A percentile compares a stretch with the other conserved stretches of the same genome.
phyloP scores from a whole-genome alignment of 805 yeast genomes.

The Ogataea thermomethanolica region DNA sequence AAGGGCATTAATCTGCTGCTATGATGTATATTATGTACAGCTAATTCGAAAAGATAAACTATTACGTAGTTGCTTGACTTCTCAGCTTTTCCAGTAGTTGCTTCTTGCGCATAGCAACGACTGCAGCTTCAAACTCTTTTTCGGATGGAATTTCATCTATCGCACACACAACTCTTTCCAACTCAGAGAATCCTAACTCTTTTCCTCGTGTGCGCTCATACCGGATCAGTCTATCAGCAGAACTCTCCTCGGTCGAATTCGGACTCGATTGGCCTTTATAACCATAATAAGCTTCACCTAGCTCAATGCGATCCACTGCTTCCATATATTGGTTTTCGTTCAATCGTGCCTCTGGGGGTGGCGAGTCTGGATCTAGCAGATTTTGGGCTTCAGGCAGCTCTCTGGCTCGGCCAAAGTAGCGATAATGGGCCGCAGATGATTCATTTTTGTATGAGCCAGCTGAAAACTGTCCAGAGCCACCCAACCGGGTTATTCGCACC shows the following conservation, averaged over 20 bases:
- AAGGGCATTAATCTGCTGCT: conserved; percentile 21
- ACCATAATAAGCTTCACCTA: conserved; percentile 44
- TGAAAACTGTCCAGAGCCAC: conserved; percentile 65
- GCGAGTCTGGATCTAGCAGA: too few species aligned
- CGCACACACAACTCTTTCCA: conserved; percentile 4
- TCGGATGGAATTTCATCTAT: conserved; percentile 32
- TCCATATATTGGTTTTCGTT: too few species aligned
- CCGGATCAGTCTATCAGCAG: too few species aligned
- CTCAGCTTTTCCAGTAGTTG: conserved; percentile 41
- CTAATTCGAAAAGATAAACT: neutral
- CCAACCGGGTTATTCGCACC: conserved; percentile 60
- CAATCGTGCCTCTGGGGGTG: too few species aligned
- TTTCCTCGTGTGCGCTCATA: neutral
- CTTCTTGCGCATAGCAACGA: conserved; percentile 43
- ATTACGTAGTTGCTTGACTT: conserved; percentile 11
- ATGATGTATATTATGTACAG: conserved; percentile 2
- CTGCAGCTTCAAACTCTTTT: conserved; percentile 41
- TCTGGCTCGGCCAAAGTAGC: conserved; percentile 81
- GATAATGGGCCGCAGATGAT: conserved; percentile 43
- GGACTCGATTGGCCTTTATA: conserved; percentile 29
- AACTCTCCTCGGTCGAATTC: too few species aligned
- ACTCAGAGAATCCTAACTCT: too few species aligned
- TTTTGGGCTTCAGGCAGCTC: conserved; percentile 62
- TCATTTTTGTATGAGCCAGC: conserved; percentile 7
- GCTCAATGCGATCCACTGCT: conserved; percentile 12